phyloP scores from a whole-genome alignment of 306 rosid species.

The Glycyrrhiza uralensis region DNA sequence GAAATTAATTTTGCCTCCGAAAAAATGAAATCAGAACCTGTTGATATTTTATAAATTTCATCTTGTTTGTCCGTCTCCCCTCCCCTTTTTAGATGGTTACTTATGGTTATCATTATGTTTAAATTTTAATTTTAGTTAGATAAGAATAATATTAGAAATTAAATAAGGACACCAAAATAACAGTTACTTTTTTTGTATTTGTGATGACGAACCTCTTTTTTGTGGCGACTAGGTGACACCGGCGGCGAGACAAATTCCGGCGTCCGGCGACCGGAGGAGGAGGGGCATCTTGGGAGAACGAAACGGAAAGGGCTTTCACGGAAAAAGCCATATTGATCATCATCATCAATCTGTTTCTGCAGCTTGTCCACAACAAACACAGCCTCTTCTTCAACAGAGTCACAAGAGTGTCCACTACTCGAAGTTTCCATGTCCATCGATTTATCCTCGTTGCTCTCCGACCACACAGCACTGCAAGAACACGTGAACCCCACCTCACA shows the following conservation, averaged over 20 bases:
- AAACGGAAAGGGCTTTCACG: slow-evolving; percentile 76
- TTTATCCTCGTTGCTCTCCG: slow-evolving; percentile 58
- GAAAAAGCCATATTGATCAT: slow-evolving; percentile 24
- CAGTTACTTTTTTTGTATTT: no score
- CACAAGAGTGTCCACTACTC: slow-evolving; percentile 33
- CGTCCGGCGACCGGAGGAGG: slow-evolving; percentile 48
- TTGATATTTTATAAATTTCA: no score
- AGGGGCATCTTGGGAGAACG: slow-evolving; percentile 42
- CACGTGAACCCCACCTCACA: slow-evolving; percentile 29
- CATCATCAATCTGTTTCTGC: background rate
- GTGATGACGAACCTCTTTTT: slow-evolving; percentile 59
- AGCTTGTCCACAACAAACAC: slow-evolving; percentile 27
- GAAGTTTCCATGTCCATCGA: slow-evolving; percentile 51
- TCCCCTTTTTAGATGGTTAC: no score
- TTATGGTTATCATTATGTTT: no score
- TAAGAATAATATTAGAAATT: no score
- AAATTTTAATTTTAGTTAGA: no score
- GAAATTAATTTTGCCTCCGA: no score
- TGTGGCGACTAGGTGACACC: slow-evolving; percentile 48
- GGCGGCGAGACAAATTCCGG: slow-evolving; percentile 70
- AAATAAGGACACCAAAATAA: no score
- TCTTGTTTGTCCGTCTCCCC: no score
- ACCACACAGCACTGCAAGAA: slow-evolving; percentile 53
- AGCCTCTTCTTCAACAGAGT: slow-evolving; percentile 34
- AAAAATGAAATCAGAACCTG: no score